phyloP scores from a whole-genome alignment of 2,329 filamentous ascomycete species.

The Exophiala sideris region DNA sequence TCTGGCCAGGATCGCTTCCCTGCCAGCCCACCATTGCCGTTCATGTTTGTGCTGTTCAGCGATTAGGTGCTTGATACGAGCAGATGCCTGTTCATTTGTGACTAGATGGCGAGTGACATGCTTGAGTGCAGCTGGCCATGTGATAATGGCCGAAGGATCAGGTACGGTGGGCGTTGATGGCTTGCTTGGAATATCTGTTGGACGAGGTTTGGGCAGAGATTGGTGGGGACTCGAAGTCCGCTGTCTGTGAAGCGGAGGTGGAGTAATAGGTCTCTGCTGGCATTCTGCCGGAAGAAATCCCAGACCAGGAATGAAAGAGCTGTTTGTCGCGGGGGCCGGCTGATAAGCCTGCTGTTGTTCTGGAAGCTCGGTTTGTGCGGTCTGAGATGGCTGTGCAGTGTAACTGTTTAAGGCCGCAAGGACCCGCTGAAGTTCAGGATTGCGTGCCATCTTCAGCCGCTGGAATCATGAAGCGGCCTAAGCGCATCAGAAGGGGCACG shows the following conservation, averaged over 20 bases:
- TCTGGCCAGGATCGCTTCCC: conserved; percentile 50
- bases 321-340: neutral
- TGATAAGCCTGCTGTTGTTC: neutral
- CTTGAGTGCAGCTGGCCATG: conserved; percentile 51
- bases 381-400: neutral
- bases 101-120: conserved; percentile 51
- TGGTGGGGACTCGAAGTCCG: conserved; percentile 3
- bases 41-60: conserved; percentile 62
- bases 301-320: conserved; percentile 12
- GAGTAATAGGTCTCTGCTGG: conserved; percentile 9
- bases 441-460: conserved; percentile 17
- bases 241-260: conserved; percentile 9
- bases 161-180: conserved; percentile 18
- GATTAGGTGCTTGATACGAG: conserved; percentile 56
- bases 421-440: conserved; percentile 26
- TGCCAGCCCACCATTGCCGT: conserved; percentile 57
- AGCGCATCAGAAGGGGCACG: too few relatives aligned
- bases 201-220: neutral
- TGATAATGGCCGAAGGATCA: conserved; percentile 48
- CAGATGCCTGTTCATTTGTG: conserved; percentile 43
- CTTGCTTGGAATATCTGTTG: conserved; percentile 7
- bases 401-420: conserved; percentile 24
- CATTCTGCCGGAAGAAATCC: conserved; percentile 10
- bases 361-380: neutral
- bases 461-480: neutral